These are phyloP conservation scores for Botrytis hyacinthi DNA, from an alignment of 2,329 filamentous ascomycete genomes.

Conservation along the genomic window DNA sequence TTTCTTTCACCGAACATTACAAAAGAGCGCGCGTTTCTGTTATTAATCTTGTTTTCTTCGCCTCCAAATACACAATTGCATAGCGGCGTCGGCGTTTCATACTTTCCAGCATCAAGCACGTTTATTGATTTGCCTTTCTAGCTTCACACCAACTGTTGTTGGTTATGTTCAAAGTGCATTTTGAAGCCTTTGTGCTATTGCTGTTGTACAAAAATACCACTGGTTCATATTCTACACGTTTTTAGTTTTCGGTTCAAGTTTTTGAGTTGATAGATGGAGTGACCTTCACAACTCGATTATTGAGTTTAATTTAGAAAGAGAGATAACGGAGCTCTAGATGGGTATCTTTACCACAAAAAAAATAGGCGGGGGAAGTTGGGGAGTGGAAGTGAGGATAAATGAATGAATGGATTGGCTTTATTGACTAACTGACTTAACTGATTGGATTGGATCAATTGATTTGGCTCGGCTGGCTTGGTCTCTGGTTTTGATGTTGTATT, in stretches of 20 bases:
- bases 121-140: slow-evolving; percentile 11
- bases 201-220: slow-evolving; percentile 21
- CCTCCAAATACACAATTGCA: slow-evolving; percentile 21
- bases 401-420: slow-evolving; percentile 20
- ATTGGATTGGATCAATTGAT: slow-evolving; percentile 20
- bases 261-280: neutral
- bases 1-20: slow-evolving; percentile 13
- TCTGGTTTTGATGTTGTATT: slow-evolving; percentile 14
- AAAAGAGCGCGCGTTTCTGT: slow-evolving; percentile 14
- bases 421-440: slow-evolving; percentile 21
- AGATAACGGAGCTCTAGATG: slow-evolving; percentile 6
- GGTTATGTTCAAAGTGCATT: slow-evolving; percentile 8
- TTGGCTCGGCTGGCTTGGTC: slow-evolving; percentile 19
- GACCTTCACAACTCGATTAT: neutral
- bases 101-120: slow-evolving; percentile 9
- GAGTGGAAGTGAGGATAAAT: slow-evolving; percentile 4
- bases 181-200: slow-evolving; percentile 9
- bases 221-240: slow-evolving; percentile 1
- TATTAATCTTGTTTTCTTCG: slow-evolving; percentile 18
- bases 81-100: slow-evolving; percentile 22
- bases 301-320: slow-evolving; percentile 8
- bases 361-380: neutral
- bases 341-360: neutral
- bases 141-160: slow-evolving; percentile 3
- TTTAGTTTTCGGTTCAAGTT: slow-evolving; percentile 7